phyloP scores from a whole-genome alignment of 176 grass and related monocot genomes.

The Ananas comosus region DNA sequence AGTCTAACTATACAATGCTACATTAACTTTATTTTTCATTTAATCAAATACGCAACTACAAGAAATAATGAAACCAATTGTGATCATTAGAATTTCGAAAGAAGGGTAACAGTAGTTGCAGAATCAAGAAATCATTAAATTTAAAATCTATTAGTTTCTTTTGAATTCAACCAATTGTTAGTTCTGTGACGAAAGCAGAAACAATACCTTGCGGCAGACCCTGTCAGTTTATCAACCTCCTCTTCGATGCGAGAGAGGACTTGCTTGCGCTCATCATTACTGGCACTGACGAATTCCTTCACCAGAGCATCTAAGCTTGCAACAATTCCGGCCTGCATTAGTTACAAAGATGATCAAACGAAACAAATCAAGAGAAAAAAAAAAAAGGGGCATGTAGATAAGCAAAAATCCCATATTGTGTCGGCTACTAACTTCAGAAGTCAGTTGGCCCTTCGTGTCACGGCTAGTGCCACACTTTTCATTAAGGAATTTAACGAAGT shows the following conservation, averaged over 20 bases:
- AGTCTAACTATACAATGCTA: background rate
- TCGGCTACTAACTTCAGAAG: conserved; percentile 45
- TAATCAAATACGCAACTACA: background rate
- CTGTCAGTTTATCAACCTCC: conserved; percentile 80
- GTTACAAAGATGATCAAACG: conserved; percentile 9
- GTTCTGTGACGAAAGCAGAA: background rate
- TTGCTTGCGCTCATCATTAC: conserved; percentile 52
- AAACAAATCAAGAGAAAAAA: conserved; percentile 10
- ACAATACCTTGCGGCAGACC: conserved; percentile 64
- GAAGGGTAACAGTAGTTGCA: background rate
- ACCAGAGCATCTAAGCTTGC: conserved; percentile 59
- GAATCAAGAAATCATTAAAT: too few relatives aligned
- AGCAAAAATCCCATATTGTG: background rate
- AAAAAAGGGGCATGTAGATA: background rate
- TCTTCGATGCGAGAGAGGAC: conserved; percentile 71
- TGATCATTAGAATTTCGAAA: background rate
- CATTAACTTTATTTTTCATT: background rate
- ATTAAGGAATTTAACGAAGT: conserved; percentile 92
- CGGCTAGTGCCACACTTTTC: conserved; percentile 77
- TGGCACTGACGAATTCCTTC: conserved; percentile 67
- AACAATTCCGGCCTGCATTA: conserved; percentile 69
- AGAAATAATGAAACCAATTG: background rate
- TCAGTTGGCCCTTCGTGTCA: conserved; percentile 81
- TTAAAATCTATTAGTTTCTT: too few relatives aligned
- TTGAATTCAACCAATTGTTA: too few relatives aligned